Percentiles rank a stretch among this genome's conserved stretches.
Conservation (phyloP, 441 rosid genomes). For the Adansonia rubrostipa region DNA sequence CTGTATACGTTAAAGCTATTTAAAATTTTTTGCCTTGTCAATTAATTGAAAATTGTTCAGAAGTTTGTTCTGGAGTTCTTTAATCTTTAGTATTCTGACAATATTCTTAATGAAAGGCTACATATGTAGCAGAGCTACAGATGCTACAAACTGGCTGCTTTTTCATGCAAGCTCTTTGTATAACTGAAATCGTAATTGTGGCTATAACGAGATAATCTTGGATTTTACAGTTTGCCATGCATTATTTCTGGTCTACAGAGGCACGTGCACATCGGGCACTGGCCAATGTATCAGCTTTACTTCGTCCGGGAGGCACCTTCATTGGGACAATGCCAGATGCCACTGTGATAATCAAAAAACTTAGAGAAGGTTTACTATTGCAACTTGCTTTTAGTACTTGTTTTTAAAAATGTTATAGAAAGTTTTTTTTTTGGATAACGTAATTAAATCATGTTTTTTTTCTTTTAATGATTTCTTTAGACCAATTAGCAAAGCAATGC, state of each 20-base stretch:
- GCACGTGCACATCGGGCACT: slow-evolving; percentile 90
- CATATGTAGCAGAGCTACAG: neutral
- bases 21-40: neutral
- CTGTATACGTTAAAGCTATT: neutral
- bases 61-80: neutral
- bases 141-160: neutral
- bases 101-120: neutral
- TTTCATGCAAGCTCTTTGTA: neutral
- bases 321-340: slow-evolving; percentile 99
- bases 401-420: neutral
- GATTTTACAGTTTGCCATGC: slow-evolving; percentile 83
- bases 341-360: slow-evolving; percentile 82
- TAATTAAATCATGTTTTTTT: slow-evolving; percentile 4
- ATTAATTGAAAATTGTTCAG: neutral
- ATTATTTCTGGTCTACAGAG: slow-evolving; percentile 95
- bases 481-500: neutral
- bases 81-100: neutral
- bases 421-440: neutral
- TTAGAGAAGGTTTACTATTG: slow-evolving; percentile 69
- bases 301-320: slow-evolving; percentile 92
- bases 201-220: neutral
- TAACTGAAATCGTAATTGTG: slow-evolving; percentile 4
- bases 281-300: slow-evolving; percentile 91
- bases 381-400: slow-evolving; percentile 8
- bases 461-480: neutral